Conservation (phyloP, 1,284 basidiomycete genomes). For the Paramarasmius palmivorus region DNA sequence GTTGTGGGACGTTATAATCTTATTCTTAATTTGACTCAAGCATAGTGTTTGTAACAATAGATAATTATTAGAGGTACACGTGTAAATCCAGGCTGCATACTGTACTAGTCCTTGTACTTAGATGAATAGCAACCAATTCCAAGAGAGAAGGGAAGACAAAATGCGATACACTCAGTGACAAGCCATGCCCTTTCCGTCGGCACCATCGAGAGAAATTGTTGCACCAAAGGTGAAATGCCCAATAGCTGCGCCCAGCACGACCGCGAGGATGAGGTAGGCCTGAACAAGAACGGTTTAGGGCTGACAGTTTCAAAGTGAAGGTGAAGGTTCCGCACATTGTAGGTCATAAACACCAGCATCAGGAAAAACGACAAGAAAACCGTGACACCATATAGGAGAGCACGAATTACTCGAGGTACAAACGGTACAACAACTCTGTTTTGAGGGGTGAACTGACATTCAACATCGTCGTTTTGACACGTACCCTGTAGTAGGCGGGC, state of each 20-base stretch:
- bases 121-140: too few species aligned
- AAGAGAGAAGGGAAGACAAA: too few species aligned
- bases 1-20: too few species aligned
- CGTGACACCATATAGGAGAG: conserved; percentile 62
- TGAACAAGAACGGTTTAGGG: conserved; percentile 28
- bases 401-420: conserved; percentile 54
- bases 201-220: conserved; percentile 58
- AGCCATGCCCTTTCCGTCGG: conserved; percentile 57
- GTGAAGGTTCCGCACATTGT: conserved; percentile 58
- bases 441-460: too few species aligned
- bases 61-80: too few species aligned
- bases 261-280: conserved; percentile 78
- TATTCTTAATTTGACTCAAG: too few species aligned
- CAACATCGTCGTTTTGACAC: too few species aligned
- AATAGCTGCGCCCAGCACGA: conserved; percentile 67
- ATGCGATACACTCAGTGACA: conserved; percentile 41
- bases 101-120: too few species aligned
- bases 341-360: conserved; percentile 89
- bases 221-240: conserved; percentile 74
- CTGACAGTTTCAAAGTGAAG: conserved; percentile 7
- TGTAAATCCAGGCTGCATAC: too few species aligned
- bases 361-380: conserved; percentile 83
- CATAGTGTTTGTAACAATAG: too few species aligned
- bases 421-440: conserved; percentile 51
- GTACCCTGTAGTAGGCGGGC: conserved; percentile 39